phyloP scores from a whole-genome alignment of 139 green algal genomes.

The Nannochloris sp. region DNA sequence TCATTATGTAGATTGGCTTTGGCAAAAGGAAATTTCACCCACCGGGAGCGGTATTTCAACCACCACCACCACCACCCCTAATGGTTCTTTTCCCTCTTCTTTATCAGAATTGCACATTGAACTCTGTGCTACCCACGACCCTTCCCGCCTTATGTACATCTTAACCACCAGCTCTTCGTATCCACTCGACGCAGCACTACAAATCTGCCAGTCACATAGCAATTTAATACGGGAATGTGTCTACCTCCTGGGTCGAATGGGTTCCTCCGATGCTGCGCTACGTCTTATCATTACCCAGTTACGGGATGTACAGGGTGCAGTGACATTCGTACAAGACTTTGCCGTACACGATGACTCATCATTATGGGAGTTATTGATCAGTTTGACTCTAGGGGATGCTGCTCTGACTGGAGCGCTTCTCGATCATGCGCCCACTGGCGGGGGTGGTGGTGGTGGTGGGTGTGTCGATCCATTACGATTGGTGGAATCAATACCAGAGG shows the following conservation, averaged over 20 bases:
- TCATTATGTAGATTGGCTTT: slow-evolving; percentile 66
- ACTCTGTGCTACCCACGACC: slow-evolving; percentile 78
- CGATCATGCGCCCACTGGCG: slow-evolving; percentile 61
- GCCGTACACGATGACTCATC: slow-evolving; percentile 74
- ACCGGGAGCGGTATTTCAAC: too few species aligned
- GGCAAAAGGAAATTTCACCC: slow-evolving; percentile 51
- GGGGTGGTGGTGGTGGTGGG: slow-evolving; percentile 38
- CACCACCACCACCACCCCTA: too few species aligned
- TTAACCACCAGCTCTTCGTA: slow-evolving; percentile 68
- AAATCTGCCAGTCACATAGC: slow-evolving; percentile 52
- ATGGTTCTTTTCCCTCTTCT: slow-evolving; percentile 32
- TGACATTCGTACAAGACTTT: slow-evolving; percentile 84
- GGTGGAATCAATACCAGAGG: slow-evolving; percentile 64
- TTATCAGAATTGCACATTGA: slow-evolving; percentile 72
- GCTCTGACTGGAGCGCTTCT: slow-evolving; percentile 72
- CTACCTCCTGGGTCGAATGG: slow-evolving; percentile 87
- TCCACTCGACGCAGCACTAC: slow-evolving; percentile 68
- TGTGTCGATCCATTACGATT: slow-evolving; percentile 81
- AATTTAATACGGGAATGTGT: slow-evolving; percentile 70
- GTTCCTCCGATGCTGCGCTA: slow-evolving; percentile 62
- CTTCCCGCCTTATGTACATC: slow-evolving; percentile 68
- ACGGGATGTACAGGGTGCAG: slow-evolving; percentile 76
- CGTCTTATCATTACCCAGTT: slow-evolving; percentile 81
- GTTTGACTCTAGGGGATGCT: slow-evolving; percentile 53
- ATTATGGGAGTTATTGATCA: slow-evolving; percentile 87